Percentiles rank a stretch among this genome's conserved stretches.
These are phyloP conservation scores for Auriscalpium vulgare DNA, from an alignment of 768 basidiomycete genomes.

Conservation along the genomic window DNA sequence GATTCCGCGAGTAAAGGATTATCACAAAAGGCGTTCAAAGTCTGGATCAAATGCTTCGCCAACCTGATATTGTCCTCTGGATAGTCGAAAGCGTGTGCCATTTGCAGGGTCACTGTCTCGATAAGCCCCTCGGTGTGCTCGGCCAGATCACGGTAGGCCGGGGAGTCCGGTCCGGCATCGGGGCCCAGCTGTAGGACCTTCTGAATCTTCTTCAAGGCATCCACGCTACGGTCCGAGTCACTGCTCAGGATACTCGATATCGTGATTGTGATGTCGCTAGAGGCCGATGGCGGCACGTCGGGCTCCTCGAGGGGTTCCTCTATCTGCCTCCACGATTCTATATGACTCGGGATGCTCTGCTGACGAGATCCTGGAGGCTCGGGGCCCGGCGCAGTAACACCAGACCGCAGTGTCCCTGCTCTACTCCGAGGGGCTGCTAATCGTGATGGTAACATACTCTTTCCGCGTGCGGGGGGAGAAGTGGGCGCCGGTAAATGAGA, in stretches of 20 bases:
- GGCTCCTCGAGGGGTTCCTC: slow-evolving; percentile 30
- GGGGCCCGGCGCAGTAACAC: slow-evolving; percentile 1
- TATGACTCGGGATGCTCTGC: slow-evolving; percentile 2
- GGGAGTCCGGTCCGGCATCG: slow-evolving; percentile 59
- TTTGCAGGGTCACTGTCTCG: slow-evolving; percentile 84
- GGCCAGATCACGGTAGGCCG: slow-evolving; percentile 69
- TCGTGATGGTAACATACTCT: slow-evolving; percentile 67
- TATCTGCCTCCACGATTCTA: slow-evolving; percentile 1
- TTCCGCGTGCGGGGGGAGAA: slow-evolving; percentile 42
- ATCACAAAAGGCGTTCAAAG: slow-evolving; percentile 91
- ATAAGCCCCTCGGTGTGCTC: slow-evolving; percentile 79
- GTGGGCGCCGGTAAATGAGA: slow-evolving; percentile 25
- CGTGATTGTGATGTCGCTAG: slow-evolving; percentile 65
- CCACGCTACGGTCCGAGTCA: slow-evolving; percentile 80
- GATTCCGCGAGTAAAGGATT: slow-evolving; percentile 83
- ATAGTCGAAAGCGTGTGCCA: slow-evolving; percentile 86
- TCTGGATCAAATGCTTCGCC: slow-evolving; percentile 96
- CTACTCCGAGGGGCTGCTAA: slow-evolving; percentile 58
- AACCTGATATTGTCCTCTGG: slow-evolving; percentile 84
- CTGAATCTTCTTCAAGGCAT: slow-evolving; percentile 90
- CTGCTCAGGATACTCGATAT: slow-evolving; percentile 88
- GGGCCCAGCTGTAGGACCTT: slow-evolving; percentile 73
- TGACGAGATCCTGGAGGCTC: slow-evolving; percentile 5
- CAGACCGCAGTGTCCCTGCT: slow-evolving; percentile 20
- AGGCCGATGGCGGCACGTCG: slow-evolving; percentile 21